Percentiles rank a stretch among this genome's conserved stretches.
These are phyloP conservation scores for Auricularia auricula-judae DNA, from an alignment of 768 basidiomycete genomes.

Conservation along the genomic window DNA sequence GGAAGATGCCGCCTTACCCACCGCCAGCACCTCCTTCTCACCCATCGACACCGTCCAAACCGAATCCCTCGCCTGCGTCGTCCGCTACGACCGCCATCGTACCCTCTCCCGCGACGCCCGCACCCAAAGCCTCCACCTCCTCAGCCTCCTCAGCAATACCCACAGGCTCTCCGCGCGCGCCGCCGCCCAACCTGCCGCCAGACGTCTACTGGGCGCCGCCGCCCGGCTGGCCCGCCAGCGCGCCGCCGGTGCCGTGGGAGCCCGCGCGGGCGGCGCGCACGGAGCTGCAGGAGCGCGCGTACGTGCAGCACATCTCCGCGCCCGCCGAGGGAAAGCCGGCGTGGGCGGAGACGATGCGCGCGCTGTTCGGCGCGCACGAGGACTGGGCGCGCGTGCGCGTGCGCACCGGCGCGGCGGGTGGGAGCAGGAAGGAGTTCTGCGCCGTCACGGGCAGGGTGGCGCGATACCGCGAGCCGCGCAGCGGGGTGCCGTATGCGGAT, in stretches of 20 bases:
- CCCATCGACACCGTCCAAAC: no score
- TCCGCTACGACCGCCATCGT: no score
- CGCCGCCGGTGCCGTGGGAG: not conserved
- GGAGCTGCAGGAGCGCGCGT: not conserved
- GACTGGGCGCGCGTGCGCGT: slow-evolving; percentile 68
- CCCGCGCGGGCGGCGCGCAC: not conserved
- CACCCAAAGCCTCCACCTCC: slow-evolving; percentile 8
- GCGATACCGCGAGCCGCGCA: slow-evolving; percentile 68
- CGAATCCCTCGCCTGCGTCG: not conserved
- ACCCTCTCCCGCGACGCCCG: no score
- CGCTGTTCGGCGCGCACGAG: slow-evolving; percentile 78
- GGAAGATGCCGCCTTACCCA: not conserved
- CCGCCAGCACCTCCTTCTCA: no score
- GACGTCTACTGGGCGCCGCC: not conserved
- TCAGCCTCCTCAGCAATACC: slow-evolving; percentile 4
- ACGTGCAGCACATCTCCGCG: not conserved
- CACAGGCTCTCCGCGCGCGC: slow-evolving; percentile 16
- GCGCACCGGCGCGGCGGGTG: slow-evolving; percentile 21
- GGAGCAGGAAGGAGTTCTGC: slow-evolving; percentile 62
- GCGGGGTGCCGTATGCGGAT: slow-evolving; percentile 71
- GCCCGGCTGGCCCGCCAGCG: not conserved
- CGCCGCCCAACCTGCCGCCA: not conserved
- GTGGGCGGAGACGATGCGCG: slow-evolving; percentile 66
- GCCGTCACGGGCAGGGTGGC: slow-evolving; percentile 72
- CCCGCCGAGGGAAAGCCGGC: slow-evolving; percentile 28